These are phyloP conservation scores for Daucus carota DNA, from an alignment of 129 eudicot species.

Conservation along the genomic window DH1_v3.0 NC_030382.2:45242001-45242500, in stretches of 20 bases:
- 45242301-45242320: neutral
- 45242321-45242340: neutral
- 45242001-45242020: conserved; percentile 76
- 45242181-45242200: conserved; percentile 89
- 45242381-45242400: neutral
- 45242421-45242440: neutral
- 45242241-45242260: conserved; percentile 54
- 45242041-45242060: conserved; percentile 41
- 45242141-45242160: conserved; percentile 94
- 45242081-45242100: conserved; percentile 85
- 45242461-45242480: too few relatives aligned
- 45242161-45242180: conserved; percentile 97
- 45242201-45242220: conserved; percentile 73
- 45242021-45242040: conserved; percentile 96
- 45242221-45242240: conserved; percentile 88
- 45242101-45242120: conserved; percentile 70
- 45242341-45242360: neutral
- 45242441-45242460: neutral
- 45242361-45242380: neutral
- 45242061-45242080: conserved; percentile 90
- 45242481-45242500: too few relatives aligned
- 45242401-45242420: neutral
- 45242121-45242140: conserved; percentile 86
- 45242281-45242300: neutral
- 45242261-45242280: conserved; percentile 15